Base-by-base conservation (phyloP, 345 rosid species). In the Pistacia atlantica region DNA sequence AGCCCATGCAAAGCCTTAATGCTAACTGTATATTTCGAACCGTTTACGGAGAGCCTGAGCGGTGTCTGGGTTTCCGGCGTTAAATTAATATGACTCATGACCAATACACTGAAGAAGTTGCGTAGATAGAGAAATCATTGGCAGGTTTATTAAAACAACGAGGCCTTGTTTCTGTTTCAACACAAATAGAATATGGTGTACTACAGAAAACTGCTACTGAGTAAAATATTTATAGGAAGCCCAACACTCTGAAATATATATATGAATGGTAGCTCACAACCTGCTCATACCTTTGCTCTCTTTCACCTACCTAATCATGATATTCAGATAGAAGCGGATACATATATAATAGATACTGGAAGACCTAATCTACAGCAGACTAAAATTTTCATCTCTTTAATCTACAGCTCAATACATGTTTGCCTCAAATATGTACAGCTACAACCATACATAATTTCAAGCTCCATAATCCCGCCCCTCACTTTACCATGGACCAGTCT, bases 401-500 rank as follows among this genome's bases (percentile, higher is more conserved):
- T 79, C 80, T 77, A 78, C 79, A 81, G 68, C 75, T 65, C 79
- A 68, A 65, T 74, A 48, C 45, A 56, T n/a, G 16, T 20, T 80
- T 49, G 42, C 68, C 69, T 74, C 68, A 64, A 61, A 77, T 87
- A 86, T 87, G 87, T 84, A 84, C 91, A 84, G 69, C 74, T 54
- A 64, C 79, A 70, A 67, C 82, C 82, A 72, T 62, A 58, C 70
- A 78, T 67, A 33, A 63, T 71, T 69, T 49, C 81, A 71, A 46
- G 80, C 71, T 55, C 77, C 78, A 70, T 65, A 70, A 67, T 65
- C 77, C 69, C 42, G 16, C 65, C 54, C 61, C 72, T 67, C 38
- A 60, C 72, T 69, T 90, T 86, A 96, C 99, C 97, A 96, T 12
- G 95, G 98, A 79, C 95, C 92, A 1, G 98, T 91, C 81, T 90